Conservation (phyloP, 805 yeast genomes). For the Lachancea sp. region DNA sequence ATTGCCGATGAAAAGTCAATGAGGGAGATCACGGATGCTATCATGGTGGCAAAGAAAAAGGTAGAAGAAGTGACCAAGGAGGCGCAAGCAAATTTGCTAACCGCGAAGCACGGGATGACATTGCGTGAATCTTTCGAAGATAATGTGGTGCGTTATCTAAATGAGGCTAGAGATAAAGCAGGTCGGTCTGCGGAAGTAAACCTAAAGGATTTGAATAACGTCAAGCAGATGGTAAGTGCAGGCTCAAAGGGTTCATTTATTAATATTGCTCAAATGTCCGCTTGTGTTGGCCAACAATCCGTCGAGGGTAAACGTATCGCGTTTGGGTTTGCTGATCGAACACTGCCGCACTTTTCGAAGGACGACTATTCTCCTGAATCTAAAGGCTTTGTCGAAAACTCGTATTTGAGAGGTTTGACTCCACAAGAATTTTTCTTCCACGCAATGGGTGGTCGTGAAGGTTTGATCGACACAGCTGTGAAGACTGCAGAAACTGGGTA, state of each 20-base stretch:
- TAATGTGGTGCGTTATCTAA: slow-evolving; percentile 87
- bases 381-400: slow-evolving; percentile 95
- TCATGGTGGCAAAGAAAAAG: slow-evolving; percentile 85
- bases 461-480: slow-evolving; percentile 98
- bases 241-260: slow-evolving; percentile 99
- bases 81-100: slow-evolving; percentile 81
- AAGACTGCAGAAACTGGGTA: slow-evolving; percentile 99
- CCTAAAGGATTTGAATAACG: slow-evolving; percentile 89
- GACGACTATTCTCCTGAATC: slow-evolving; percentile 99
- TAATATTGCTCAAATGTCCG: slow-evolving; percentile 98
- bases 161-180: slow-evolving; percentile 98
- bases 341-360: slow-evolving; percentile 95
- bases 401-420: slow-evolving; percentile 92
- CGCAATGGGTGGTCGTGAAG: slow-evolving; percentile 99
- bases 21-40: slow-evolving; percentile 88
- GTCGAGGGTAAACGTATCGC: slow-evolving; percentile 99
- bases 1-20: slow-evolving; percentile 97
- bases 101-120: slow-evolving; percentile 99
- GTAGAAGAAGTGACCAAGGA: slow-evolving; percentile 90
- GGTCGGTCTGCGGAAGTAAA: slow-evolving; percentile 98
- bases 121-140: slow-evolving; percentile 97
- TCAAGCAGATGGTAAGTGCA: slow-evolving; percentile 97
- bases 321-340: slow-evolving; percentile 92
- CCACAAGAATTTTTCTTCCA: slow-evolving; percentile 99
- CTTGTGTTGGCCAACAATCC: slow-evolving; percentile 99